Evolutionary conservation across 305 asterid genomes (phyloP).

Genomic region (Caryopteris hybrid): DNA sequence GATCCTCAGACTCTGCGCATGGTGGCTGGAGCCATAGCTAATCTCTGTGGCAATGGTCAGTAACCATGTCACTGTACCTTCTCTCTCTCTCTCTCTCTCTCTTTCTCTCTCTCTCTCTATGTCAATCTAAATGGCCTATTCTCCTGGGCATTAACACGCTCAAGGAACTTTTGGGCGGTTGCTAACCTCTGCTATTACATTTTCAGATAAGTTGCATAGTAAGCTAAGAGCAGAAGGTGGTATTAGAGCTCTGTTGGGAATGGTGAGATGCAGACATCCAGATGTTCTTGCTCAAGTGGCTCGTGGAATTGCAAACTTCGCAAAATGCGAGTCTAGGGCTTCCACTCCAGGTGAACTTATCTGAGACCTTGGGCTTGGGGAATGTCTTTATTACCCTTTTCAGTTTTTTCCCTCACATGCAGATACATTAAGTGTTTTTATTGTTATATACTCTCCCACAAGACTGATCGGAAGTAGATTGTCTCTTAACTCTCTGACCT

Average conservation of each 20-base stretch:
- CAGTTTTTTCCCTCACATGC: no score
- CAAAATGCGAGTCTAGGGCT: slow-evolving; percentile 89
- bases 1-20: slow-evolving; percentile 95
- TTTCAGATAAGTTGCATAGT: slow-evolving; percentile 60
- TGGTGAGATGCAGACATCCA: slow-evolving; percentile 80
- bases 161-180: neutral
- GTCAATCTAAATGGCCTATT: no score
- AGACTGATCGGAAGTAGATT: no score
- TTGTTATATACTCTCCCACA: no score
- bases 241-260: slow-evolving; percentile 68
- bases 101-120: no score
- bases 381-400: neutral
- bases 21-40: slow-evolving; percentile 94
- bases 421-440: no score
- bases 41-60: slow-evolving; percentile 89
- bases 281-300: slow-evolving; percentile 96
- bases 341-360: slow-evolving; percentile 59
- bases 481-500: no score
- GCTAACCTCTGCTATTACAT: neutral
- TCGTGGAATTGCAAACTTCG: slow-evolving; percentile 90
- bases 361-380: neutral
- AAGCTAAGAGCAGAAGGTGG: slow-evolving; percentile 79
- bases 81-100: neutral
- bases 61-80: neutral
- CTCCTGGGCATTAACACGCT: no score